A percentile compares a stretch with the other conserved stretches of the same genome.
phyloP scores from a whole-genome alignment of 148 eudicot genomes.

The Tetragonia tetragonoides region DNA sequence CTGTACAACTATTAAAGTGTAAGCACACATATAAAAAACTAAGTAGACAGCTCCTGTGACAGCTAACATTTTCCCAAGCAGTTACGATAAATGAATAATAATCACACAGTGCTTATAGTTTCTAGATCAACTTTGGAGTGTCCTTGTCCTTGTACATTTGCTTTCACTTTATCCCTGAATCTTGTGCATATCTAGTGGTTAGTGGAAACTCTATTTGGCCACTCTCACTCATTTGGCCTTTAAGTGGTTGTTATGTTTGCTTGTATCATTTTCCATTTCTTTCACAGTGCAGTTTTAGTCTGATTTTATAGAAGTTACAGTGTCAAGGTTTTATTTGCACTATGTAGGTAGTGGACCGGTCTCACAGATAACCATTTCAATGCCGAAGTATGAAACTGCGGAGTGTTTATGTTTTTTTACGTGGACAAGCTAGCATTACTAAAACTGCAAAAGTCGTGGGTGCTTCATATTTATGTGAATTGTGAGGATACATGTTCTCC shows the following conservation, averaged over 20 bases:
- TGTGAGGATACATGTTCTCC: not conserved
- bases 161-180: too few species aligned
- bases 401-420: not conserved
- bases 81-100: not conserved
- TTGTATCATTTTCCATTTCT: too few species aligned
- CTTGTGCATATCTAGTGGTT: too few species aligned
- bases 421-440: not conserved
- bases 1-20: not conserved
- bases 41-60: not conserved
- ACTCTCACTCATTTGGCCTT: too few species aligned
- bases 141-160: too few species aligned
- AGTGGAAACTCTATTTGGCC: too few species aligned
- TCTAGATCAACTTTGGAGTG: not conserved
- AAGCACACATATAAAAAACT: not conserved
- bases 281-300: too few species aligned
- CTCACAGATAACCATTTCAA: slow-evolving; percentile 1
- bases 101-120: not conserved
- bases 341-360: not conserved
- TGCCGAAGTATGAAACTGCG: not conserved
- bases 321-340: not conserved
- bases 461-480: not conserved
- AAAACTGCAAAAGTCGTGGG: not conserved
- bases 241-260: too few species aligned
- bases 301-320: too few species aligned
- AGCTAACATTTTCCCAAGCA: not conserved